These are phyloP conservation scores for Fusarium compactum DNA, from an alignment of 2,329 filamentous ascomycete genomes.

Conservation along the genomic window DNA sequence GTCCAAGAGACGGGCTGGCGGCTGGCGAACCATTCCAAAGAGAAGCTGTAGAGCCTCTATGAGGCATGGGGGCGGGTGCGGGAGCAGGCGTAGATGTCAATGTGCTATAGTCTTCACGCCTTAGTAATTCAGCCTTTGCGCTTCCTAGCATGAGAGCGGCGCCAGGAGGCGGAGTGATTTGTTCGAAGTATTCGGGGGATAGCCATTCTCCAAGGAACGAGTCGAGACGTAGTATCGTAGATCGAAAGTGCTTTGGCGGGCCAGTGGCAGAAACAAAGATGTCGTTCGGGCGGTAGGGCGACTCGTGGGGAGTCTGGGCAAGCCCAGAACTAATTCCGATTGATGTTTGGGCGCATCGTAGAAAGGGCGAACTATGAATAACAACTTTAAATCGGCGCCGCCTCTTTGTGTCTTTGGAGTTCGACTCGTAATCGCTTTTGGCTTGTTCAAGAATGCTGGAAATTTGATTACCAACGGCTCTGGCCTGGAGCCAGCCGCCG, in stretches of 20 bases:
- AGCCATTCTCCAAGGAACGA: conserved; percentile 97
- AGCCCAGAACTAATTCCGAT: conserved; percentile 89
- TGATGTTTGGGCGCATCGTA: conserved; percentile 92
- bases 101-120: conserved; percentile 75
- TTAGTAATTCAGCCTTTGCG: conserved; percentile 88
- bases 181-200: conserved; percentile 90
- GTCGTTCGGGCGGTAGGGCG: conserved; percentile 51
- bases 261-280: conserved; percentile 52
- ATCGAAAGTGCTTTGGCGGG: conserved; percentile 58
- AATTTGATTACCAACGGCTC: conserved; percentile 84
- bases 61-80: conserved; percentile 31
- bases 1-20: conserved; percentile 42
- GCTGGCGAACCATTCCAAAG: conserved; percentile 52
- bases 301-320: conserved; percentile 64
- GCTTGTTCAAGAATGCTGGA: conserved; percentile 74
- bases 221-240: conserved; percentile 81
- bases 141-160: conserved; percentile 88
- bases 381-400: conserved; percentile 80
- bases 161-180: conserved; percentile 88
- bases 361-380: conserved; percentile 92
- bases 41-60: conserved; percentile 44
- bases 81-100: conserved; percentile 51
- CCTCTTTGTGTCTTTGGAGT: conserved; percentile 47
- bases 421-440: conserved; percentile 58
- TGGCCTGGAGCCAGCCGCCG: conserved; percentile 90